Base-by-base conservation (phyloP, 2,329 filamentous ascomycete species). In the Eutypa lata region DNA sequence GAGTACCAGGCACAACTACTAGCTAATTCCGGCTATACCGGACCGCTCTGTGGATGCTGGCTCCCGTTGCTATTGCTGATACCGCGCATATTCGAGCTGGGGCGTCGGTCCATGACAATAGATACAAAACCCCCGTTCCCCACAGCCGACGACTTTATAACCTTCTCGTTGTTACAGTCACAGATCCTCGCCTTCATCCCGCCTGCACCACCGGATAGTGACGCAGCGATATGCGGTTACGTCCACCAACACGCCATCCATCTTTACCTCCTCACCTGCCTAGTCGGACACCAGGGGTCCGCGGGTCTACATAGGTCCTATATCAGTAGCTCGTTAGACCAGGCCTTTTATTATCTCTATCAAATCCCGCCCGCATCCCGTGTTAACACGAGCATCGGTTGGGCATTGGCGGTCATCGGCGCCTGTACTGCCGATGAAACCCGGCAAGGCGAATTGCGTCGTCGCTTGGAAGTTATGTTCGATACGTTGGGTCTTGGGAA, bases 201-300 rank as follows among this genome's bases (percentile, higher is more conserved):
- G 0, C 7, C 42, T 7, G 42, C 42, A 28, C 22, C 42, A 3
- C 42, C 22, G 21, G 68, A 69, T 26, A 48, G 65, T 1, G 70
- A 75, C 50, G 70, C 73, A 2, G 68, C 69, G 8, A 60, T 76
- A 0, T 73, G 73, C 0, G 75, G 73, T 0, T 55, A 69, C 3
- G 69, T 78, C 5, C 78, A 74, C 54, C 75, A 76, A 53, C 72
- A 77, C 49, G 74, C 73, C 0, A 68, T 74, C 28, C 58, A 76
- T 0, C 60, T 77, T 1, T 78, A 78, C 42, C 67, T 78, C 2
- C 70, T 66, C 66, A 70, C 57, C 46, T 2, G 54, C 40, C 2
- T 61, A 60, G 42, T 63, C 61, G 5, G 59, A 42, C 10, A 63
- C 62, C 26, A 76, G 19, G 19, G 19, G 19, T 24, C 22, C 11